phyloP scores from a whole-genome alignment of 495 filamentous ascomycete genomes.

The Trichoderma asperelloides region DNA sequence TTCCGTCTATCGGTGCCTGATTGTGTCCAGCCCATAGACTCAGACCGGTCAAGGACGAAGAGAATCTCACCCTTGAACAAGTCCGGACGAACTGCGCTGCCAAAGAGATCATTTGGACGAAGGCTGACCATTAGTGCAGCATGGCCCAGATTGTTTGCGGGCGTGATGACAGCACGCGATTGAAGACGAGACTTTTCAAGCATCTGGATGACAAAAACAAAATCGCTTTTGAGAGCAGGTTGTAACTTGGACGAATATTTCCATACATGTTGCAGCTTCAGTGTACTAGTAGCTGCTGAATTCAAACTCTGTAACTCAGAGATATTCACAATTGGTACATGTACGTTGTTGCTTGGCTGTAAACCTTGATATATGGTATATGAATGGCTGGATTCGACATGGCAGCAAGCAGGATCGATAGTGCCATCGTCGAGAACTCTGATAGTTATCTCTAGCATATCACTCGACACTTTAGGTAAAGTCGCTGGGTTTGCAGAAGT shows the following conservation, averaged over 20 bases:
- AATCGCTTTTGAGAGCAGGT: background rate
- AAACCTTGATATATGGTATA: background rate
- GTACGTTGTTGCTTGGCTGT: background rate
- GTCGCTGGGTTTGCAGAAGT: too few species aligned
- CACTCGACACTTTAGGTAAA: background rate
- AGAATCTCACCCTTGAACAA: conserved; percentile 5
- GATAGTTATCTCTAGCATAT: background rate
- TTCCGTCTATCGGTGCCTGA: background rate
- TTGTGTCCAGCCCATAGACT: background rate
- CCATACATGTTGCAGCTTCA: background rate
- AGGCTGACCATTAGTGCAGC: conserved; percentile 4
- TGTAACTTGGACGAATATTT: background rate
- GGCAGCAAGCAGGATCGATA: background rate
- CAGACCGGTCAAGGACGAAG: background rate
- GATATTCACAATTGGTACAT: background rate
- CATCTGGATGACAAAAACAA: background rate
- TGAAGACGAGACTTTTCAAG: background rate
- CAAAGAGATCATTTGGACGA: background rate
- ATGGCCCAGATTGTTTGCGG: background rate
- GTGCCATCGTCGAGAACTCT: background rate
- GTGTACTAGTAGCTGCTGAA: background rate
- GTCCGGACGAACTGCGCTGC: background rate
- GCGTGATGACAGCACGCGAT: background rate
- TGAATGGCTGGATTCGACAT: background rate
- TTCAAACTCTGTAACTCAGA: background rate